Base-by-base conservation (phyloP, 1,139 yeast genomes). In the Suhomyces bokatorum region DNA sequence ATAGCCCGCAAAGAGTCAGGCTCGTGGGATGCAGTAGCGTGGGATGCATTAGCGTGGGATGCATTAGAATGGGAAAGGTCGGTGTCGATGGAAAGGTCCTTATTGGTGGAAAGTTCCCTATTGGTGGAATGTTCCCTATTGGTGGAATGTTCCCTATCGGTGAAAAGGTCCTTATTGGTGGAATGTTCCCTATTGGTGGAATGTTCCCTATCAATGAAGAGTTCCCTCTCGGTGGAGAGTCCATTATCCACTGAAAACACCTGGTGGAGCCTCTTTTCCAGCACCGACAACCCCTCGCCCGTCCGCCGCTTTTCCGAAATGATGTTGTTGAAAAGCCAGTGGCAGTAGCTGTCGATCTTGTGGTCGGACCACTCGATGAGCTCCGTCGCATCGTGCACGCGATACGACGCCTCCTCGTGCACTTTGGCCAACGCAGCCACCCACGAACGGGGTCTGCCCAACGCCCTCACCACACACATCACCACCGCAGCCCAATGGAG, bases 321-420 rank as follows among this genome's bases (percentile, higher is more conserved):
- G 20, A 73, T 48, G 32, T 65, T 60, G 6, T 63, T 64, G 45
- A 66, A 62, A 28, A 77, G 63, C 70, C 77, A 74, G 27, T 70
- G 63, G 37, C 75, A 64, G 54, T 76, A 78, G 20, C 61, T 55
- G 13, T 63, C 62, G 8, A 70, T 64, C 45, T 75, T 67, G 1
- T 57, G 56, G 30, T 69, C 70, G 12, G 69, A 61, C 78, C 81
- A 75, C 13, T 59, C 54, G 4, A 68, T 47, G 15, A 79, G 47
- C 13, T 66, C 67, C 7, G 45, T 51, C 14, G 61, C 56, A 32
- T 57, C 53, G 17, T 60, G 54, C 24, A 48, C 51, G 5, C 26
- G 30, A n/a, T 34, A 34, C 36, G 22, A 27, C 13, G 28, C 20
- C 9, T 24, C 36, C 15, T 34, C 36, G n/a, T 24, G 36, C 6